Conservation (phyloP, 352 stramenopile genomes). For the Nothophytophthora sp. region DNA sequence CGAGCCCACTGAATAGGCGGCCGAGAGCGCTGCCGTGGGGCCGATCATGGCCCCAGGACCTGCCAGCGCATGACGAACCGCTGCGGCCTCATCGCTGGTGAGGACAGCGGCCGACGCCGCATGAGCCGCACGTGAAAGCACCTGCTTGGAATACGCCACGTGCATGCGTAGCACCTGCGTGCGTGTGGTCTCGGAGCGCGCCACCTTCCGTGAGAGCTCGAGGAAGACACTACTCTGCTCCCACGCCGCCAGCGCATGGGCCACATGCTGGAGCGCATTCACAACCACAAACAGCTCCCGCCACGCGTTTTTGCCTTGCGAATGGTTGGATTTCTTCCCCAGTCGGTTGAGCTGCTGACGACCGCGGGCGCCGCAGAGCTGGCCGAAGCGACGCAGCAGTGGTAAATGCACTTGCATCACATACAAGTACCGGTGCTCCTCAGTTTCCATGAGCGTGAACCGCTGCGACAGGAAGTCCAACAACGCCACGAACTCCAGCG, state of each 20-base stretch:
- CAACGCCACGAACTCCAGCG: slow-evolving; percentile 43
- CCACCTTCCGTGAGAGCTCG: slow-evolving; percentile 59
- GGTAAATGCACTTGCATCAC: slow-evolving; percentile 67
- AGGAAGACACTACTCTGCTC: slow-evolving; percentile 73
- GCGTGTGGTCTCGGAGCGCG: slow-evolving; percentile 52
- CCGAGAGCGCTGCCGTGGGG: slow-evolving; percentile 63
- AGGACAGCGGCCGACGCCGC: slow-evolving; percentile 58
- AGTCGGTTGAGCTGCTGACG: slow-evolving; percentile 9
- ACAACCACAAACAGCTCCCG: slow-evolving; percentile 44
- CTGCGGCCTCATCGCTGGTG: slow-evolving; percentile 63
- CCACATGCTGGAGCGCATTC: slow-evolving; percentile 50
- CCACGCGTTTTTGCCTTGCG: slow-evolving; percentile 11
- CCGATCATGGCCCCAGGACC: slow-evolving; percentile 74
- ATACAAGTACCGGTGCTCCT: slow-evolving; percentile 78
- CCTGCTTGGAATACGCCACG: slow-evolving; percentile 51
- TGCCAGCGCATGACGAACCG: slow-evolving; percentile 65
- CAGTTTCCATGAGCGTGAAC: slow-evolving; percentile 60
- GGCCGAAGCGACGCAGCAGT: slow-evolving; percentile 40
- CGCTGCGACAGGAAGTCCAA: slow-evolving; percentile 72
- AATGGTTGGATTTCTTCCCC: slow-evolving; percentile 9
- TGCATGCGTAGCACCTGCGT: slow-evolving; percentile 64
- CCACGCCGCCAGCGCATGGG: slow-evolving; percentile 45
- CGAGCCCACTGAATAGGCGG: slow-evolving; percentile 73
- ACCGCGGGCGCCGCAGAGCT: slow-evolving; percentile 30
- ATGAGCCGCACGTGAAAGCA: slow-evolving; percentile 46